Evolutionary conservation across 495 filamentous ascomycete genomes (phyloP).

Genomic region (Penicillium mononematosum): DNA sequence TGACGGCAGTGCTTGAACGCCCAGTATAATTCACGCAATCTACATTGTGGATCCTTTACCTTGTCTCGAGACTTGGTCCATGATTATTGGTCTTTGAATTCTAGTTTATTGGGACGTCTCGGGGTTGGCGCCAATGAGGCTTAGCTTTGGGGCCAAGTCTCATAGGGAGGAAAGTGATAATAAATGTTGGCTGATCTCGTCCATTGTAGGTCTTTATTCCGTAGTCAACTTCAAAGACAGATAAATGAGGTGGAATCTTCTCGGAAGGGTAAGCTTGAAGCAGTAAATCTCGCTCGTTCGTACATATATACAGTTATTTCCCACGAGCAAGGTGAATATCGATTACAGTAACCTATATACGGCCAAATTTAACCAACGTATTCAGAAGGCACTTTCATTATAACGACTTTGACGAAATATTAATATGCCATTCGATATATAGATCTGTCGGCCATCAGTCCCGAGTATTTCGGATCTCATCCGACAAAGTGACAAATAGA

Average conservation of each 20-base stretch:
- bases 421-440: no score
- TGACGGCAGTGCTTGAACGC: no score
- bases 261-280: no score
- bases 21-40: not conserved
- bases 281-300: no score
- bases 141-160: not conserved
- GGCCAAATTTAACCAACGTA: no score
- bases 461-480: not conserved
- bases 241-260: no score
- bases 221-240: no score
- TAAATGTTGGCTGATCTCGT: not conserved
- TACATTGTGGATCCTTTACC: not conserved
- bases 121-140: not conserved
- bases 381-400: no score
- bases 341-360: no score
- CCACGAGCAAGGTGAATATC: no score
- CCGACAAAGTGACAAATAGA: not conserved
- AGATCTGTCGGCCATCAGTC: not conserved
- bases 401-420: no score
- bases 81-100: not conserved
- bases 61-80: not conserved
- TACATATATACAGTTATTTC: no score
- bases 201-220: not conserved
- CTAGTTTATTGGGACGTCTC: not conserved
- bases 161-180: not conserved